Percentiles rank a stretch among this genome's conserved stretches.
These are phyloP conservation scores for Pyrenopolyporus hunteri DNA, from an alignment of 495 filamentous ascomycete genomes.

Conservation along the genomic window DNA sequence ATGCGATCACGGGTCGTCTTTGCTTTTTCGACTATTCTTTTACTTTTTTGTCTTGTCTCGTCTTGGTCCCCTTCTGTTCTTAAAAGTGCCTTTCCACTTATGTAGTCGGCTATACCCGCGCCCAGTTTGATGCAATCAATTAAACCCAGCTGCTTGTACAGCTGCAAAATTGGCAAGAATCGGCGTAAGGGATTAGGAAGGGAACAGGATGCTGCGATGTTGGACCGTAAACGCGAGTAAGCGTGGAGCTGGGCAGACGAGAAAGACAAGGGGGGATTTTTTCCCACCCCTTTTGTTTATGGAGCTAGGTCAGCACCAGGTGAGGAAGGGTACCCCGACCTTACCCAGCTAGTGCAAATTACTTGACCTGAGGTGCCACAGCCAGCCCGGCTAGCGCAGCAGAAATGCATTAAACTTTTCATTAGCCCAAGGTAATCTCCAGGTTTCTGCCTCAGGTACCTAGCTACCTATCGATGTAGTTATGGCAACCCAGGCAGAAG, in stretches of 20 bases:
- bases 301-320: too few relatives aligned
- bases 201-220: conserved; percentile 1
- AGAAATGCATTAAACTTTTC: background rate
- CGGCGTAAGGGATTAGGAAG: conserved; percentile 1
- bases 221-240: conserved; percentile 14
- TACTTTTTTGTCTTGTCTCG: too few relatives aligned
- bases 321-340: too few relatives aligned
- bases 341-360: too few relatives aligned
- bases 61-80: too few relatives aligned
- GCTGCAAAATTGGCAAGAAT: conserved; percentile 1
- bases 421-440: conserved; percentile 15
- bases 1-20: background rate
- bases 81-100: too few relatives aligned
- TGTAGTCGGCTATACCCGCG: too few relatives aligned
- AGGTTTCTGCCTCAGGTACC: conserved; percentile 17
- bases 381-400: too few relatives aligned
- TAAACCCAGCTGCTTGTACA: background rate
- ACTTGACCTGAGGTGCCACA: too few relatives aligned
- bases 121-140: too few relatives aligned
- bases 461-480: background rate
- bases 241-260: background rate
- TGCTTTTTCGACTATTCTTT: too few relatives aligned
- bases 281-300: conserved; percentile 30
- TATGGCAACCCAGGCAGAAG: conserved; percentile 1
- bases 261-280: conserved; percentile 6